Evolutionary conservation across 2,329 filamentous ascomycete genomes (phyloP), one percentile per base, ranked within the genome.

Genomic region (Berkeleyomyces rouxiae): DNA sequence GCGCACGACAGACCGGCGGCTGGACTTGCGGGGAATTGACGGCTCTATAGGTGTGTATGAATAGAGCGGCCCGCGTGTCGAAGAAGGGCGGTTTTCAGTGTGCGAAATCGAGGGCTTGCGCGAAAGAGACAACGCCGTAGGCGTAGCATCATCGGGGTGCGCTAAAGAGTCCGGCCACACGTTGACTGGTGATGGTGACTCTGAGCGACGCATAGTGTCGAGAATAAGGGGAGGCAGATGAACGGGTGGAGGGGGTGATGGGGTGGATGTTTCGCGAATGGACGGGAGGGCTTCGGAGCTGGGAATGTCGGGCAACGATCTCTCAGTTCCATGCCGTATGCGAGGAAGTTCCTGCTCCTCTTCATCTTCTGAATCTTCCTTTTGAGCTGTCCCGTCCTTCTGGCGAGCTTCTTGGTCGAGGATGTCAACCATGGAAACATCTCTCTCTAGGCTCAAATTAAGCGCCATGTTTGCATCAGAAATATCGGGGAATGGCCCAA

Each of bases 201-300:
- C 46, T 31, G 62, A 43, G 16, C 42, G 40, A 2, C 36, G 39
- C 59, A 61, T 58, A 16, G 53, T 47, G 16, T 62, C 55, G 37
- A 59, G 33, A 39, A 64, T 7, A n/a, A 64, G 40, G 9, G 63
- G 55, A 2, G 61, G 13, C 11, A 62, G 40, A 9, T 59, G 39
- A 1, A 42, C 49, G 3, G 60, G 60, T 7, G n/a, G 44, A 16
- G 60, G 63, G 1, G 49, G 47, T 7, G 63, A 57, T 7, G 63
- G 63, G 2, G 63, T 62, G 11, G 16, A 23, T 43, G 46, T n/a
- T 36, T 64, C 60, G 13, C 55, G 55, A 33, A 64, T 62, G 2
- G 60, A 62, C 13, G 63, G 63, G n/a, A 64, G 63, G n/a, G 63
- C 63, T 16, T 64, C 63, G 23, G 63, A 64, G 58, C 63, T 64